These are phyloP conservation scores for Xylaria sp. DNA, from an alignment of 2,329 filamentous ascomycete species.

Conservation along the genomic window DNA sequence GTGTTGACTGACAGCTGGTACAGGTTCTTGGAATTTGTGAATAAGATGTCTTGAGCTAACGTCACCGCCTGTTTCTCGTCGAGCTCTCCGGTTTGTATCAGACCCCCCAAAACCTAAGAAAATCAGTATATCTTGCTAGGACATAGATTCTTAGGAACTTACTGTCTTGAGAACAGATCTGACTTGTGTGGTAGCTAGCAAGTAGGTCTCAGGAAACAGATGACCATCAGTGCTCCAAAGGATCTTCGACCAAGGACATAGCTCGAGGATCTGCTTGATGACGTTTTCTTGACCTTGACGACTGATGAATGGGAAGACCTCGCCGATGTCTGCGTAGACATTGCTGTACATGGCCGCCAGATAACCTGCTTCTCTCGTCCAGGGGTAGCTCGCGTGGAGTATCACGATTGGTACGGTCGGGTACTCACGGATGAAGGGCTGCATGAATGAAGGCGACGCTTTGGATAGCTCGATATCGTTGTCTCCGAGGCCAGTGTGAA, in stretches of 20 bases:
- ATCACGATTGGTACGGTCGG: slow-evolving; percentile 78
- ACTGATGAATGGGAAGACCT: slow-evolving; percentile 83
- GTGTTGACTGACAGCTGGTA: slow-evolving; percentile 70
- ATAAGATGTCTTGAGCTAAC: slow-evolving; percentile 75
- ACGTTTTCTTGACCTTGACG: slow-evolving; percentile 79
- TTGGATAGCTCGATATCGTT: slow-evolving; percentile 77
- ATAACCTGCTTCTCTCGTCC: slow-evolving; percentile 81
- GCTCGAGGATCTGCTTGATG: slow-evolving; percentile 77
- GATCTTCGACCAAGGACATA: slow-evolving; percentile 79
- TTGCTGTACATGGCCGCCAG: slow-evolving; percentile 81
- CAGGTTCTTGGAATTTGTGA: slow-evolving; percentile 79
- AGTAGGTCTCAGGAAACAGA: slow-evolving; percentile 50
- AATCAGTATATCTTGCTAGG: not conserved
- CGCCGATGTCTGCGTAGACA: slow-evolving; percentile 84
- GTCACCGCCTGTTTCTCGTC: slow-evolving; percentile 70
- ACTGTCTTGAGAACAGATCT: slow-evolving; percentile 24
- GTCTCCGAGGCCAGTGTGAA: slow-evolving; percentile 86
- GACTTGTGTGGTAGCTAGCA: slow-evolving; percentile 23
- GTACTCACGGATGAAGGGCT: slow-evolving; percentile 76
- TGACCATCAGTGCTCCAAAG: slow-evolving; percentile 86
- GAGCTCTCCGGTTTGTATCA: slow-evolving; percentile 71
- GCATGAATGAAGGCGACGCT: slow-evolving; percentile 80
- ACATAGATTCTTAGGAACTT: not conserved
- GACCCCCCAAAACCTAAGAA: slow-evolving; percentile 71
- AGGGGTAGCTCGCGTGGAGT: slow-evolving; percentile 84